These are phyloP conservation scores for Pascua sp. DNA, from an alignment of 1,284 basidiomycete genomes.

Conservation along the genomic window DNA sequence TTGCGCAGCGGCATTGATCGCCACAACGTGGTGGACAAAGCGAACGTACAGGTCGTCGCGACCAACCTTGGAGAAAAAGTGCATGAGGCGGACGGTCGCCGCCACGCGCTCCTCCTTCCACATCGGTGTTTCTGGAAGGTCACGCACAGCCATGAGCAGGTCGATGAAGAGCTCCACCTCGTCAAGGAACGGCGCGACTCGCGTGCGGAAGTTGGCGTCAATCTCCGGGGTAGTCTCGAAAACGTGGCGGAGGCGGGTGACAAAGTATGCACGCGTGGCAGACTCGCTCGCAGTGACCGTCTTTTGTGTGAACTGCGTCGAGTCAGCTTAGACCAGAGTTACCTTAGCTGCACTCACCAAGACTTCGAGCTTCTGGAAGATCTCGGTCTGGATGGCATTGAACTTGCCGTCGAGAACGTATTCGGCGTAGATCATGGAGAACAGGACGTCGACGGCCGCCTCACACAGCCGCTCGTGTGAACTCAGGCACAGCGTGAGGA, in stretches of 20 bases:
- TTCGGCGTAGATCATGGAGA: conserved; percentile 94
- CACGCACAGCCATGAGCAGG: conserved; percentile 84
- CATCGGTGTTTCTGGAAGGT: conserved; percentile 87
- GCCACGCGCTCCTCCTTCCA: conserved; percentile 92
- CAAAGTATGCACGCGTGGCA: conserved; percentile 88
- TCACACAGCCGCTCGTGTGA: conserved; percentile 89
- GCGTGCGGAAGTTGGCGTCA: conserved; percentile 70
- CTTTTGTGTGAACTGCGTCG: conserved; percentile 29
- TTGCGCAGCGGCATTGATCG: conserved; percentile 80
- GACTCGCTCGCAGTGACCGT: conserved; percentile 21
- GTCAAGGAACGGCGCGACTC: conserved; percentile 78
- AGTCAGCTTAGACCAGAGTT: not conserved
- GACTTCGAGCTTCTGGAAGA: conserved; percentile 91
- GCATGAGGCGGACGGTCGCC: conserved; percentile 86
- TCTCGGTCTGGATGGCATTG: conserved; percentile 83
- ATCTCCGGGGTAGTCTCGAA: conserved; percentile 75
- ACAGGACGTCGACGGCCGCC: conserved; percentile 87
- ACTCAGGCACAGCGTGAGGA: conserved; percentile 88
- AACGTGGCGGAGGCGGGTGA: conserved; percentile 80
- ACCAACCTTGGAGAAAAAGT: conserved; percentile 80
- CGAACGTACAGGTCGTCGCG: conserved; percentile 86
- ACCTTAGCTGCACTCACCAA: conserved; percentile 29
- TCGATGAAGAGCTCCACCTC: conserved; percentile 92
- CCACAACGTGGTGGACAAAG: conserved; percentile 87
- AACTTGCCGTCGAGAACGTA: conserved; percentile 76